Base-by-base conservation (phyloP, 352 stramenopile genomes). In the Phytophthora ohioensis region DNA sequence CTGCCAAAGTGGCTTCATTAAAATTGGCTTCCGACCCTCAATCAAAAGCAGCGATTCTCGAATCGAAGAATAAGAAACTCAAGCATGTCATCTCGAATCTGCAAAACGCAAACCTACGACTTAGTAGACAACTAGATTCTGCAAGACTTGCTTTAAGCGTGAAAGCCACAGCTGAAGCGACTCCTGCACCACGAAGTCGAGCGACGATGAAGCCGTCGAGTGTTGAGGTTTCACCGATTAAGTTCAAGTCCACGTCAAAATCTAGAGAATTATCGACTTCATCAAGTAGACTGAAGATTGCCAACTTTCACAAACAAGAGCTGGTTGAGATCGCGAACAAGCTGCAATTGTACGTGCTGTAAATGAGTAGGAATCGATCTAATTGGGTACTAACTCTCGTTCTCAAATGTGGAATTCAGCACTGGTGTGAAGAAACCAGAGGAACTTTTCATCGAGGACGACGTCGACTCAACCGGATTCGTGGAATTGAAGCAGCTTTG, bases 401-500 rank as follows among this genome's bases (percentile, higher is more conserved):
- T 2, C 38, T 59, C 21, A 1, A 21, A 21, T 57, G 3, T 46
- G 13, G 3, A 13, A 42, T 47, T 2, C 15, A 85, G 79, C 52
- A 52, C 61, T 0, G 82, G 80, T 17, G 82, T 87, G 32, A 83
- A 82, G 58, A 39, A 63, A 17, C 68, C 91, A 2, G 82, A 92
- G 39, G 61, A 74, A 4, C 39, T 80, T 5, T 49, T 91, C 2
- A n/a, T 56, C 0, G 54, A 81, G 35, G 45, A 17, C 6, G 78
- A 88, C 34, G 41, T 34, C 5, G 42, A 46, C 0, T 38, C 27
- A 3, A 79, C 51, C 8, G 82, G 80, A 7, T 92, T 90, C 66
- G 64, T 92, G 7, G 79, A 64, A 9, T 70, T 91, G 45, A 84
- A 85, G 55, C 71, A 91, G 21, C 54, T 92, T 15, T 73, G 71